phyloP scores from a whole-genome alignment of 2,329 filamentous ascomycete species.

The Gliomastix tumulicola region DNA sequence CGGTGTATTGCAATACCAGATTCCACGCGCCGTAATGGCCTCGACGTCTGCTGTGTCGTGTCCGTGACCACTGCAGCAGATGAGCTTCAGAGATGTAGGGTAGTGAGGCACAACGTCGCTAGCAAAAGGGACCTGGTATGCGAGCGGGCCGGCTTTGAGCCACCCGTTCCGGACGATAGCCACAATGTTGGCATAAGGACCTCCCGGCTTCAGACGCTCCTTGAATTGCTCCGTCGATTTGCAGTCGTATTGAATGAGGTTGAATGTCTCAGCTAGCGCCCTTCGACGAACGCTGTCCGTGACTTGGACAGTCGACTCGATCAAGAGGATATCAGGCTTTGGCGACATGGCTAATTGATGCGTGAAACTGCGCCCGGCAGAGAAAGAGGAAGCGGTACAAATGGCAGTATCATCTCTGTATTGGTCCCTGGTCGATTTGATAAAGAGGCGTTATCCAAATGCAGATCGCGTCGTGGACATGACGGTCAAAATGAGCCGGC shows the following conservation, averaged over 20 bases:
- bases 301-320: constrained; percentile 7
- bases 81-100: constrained; percentile 7
- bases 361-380: too few relatives aligned
- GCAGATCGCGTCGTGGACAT: too few relatives aligned
- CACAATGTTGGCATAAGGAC: constrained; percentile 8
- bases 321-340: constrained; percentile 7
- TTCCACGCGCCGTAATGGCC: constrained; percentile 30
- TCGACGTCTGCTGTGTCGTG: constrained; percentile 21
- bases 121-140: constrained; percentile 7
- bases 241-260: constrained; percentile 9
- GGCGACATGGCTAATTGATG: too few relatives aligned
- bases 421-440: too few relatives aligned
- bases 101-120: constrained; percentile 8
- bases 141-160: constrained; percentile 9
- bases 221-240: constrained; percentile 8
- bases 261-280: constrained; percentile 6
- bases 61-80: constrained; percentile 10
- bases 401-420: too few relatives aligned
- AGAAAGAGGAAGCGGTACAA: too few relatives aligned
- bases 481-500: too few relatives aligned
- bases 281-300: constrained; percentile 4
- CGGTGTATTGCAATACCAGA: constrained; percentile 46
- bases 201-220: constrained; percentile 7
- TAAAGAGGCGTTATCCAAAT: too few relatives aligned
- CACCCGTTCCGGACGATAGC: constrained; percentile 9